Base-by-base conservation (phyloP, 2,329 filamentous ascomycete genomes). In the Colletotrichum sidae region DNA sequence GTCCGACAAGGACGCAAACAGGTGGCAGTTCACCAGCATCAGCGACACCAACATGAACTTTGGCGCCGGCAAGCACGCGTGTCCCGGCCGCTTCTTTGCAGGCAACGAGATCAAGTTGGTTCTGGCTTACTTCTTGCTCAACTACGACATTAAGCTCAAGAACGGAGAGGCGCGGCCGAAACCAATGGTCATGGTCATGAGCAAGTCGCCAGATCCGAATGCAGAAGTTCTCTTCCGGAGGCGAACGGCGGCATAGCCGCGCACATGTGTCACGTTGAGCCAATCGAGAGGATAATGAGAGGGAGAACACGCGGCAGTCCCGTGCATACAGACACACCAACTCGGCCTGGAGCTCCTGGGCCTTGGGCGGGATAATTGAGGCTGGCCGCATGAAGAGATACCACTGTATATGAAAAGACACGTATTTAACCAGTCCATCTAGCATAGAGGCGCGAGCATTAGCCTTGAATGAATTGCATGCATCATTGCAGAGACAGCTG, bases 1-100 rank as follows among this genome's bases (percentile, higher is more conserved):
- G 58, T 77, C 76, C 1, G 71, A 70, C 25, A 76, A 79, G 52
- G 77, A 78, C 66, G 76, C 72, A 38, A 78, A 79, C 66, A 73
- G 78, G 41, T 77, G 75, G 73, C 81, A 83, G 57, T 83, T 82
- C 62, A 80, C 80, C 3, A 77, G 79, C 45, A 73, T 81, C 51
- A 70, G 66, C 49, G 78, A 82, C 55, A 77, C 74, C 35, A 80
- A 81, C 65, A 76, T 81, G 69, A 80, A 82, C 67, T 84, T 84
- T 65, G 82, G 82, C 3, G 78, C 80, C 5, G 82, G 82, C 42
- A 79, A 79, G 67, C 80, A 83, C 66, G 80, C 82, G 3, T 84
- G 82, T 52, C 82, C 82, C 0, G 82, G 82, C 2, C 76, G 82
- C 10, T 84, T 83, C 73, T 83, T 84, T 68, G 81, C 81, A 12